These are phyloP conservation scores for Diplodia intermedia DNA, from an alignment of 2,329 filamentous ascomycete genomes.

Conservation along the genomic window DNA sequence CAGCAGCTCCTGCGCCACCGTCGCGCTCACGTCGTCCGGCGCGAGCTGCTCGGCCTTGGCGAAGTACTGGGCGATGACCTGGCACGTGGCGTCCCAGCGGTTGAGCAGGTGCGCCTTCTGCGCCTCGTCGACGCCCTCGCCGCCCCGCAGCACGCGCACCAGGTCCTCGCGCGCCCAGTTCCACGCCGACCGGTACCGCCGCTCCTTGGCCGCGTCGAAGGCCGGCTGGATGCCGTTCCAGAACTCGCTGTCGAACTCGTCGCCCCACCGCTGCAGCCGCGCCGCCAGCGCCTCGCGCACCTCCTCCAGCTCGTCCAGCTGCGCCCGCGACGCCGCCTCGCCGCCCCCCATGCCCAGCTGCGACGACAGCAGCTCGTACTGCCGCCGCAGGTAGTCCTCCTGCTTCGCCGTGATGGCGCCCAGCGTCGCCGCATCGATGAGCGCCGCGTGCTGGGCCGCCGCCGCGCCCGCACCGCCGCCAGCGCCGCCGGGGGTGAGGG, in stretches of 20 bases:
- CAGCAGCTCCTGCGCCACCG: slow-evolving; percentile 93
- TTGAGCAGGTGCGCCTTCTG: slow-evolving; percentile 99
- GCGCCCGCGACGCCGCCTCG: neutral
- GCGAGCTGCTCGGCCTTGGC: slow-evolving; percentile 93
- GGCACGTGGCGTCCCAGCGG: slow-evolving; percentile 89
- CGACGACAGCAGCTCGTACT: neutral
- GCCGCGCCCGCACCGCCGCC: neutral
- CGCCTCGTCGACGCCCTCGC: slow-evolving; percentile 72
- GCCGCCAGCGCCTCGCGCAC: slow-evolving; percentile 32
- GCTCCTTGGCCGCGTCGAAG: slow-evolving; percentile 41
- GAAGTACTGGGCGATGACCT: slow-evolving; percentile 99
- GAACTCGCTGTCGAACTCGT: slow-evolving; percentile 45
- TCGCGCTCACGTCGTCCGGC: slow-evolving; percentile 94
- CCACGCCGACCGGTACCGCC: slow-evolving; percentile 48
- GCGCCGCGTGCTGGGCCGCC: neutral
- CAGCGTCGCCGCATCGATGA: slow-evolving; percentile 13
- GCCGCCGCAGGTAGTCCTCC: neutral
- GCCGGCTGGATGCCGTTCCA: slow-evolving; percentile 41
- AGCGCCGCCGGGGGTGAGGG: neutral
- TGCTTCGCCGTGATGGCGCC: neutral
- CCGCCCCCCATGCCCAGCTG: neutral
- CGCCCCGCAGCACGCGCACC: slow-evolving; percentile 19
- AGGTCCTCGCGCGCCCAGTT: slow-evolving; percentile 46
- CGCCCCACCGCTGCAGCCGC: slow-evolving; percentile 39
- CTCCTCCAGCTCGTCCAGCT: neutral